These are phyloP conservation scores for Schrenkiella parvula DNA, from an alignment of 345 rosid species.

Conservation along the genomic window DNA sequence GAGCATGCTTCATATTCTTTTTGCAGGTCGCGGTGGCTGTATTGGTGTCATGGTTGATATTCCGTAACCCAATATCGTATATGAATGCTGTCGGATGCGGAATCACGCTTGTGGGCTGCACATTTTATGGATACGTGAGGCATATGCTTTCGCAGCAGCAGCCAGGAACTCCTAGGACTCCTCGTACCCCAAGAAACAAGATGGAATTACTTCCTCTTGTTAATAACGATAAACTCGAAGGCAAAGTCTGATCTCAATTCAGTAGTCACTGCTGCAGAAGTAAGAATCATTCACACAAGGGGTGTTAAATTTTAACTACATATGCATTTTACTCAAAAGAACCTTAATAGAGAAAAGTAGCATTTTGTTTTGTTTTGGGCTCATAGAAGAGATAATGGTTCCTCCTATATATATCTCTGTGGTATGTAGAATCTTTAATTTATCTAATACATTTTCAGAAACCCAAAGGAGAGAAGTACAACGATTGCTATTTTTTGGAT, in stretches of 20 bases:
- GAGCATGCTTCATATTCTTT: conserved; percentile 3
- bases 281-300: not conserved
- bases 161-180: conserved; percentile 85
- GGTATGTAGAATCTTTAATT: conserved; percentile 26
- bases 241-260: conserved; percentile 50
- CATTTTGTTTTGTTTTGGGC: conserved; percentile 18
- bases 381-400: conserved; percentile 30
- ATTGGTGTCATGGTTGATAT: conserved; percentile 86
- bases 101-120: conserved; percentile 87
- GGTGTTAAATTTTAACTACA: conserved; percentile 23
- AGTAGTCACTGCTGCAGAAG: conserved; percentile 4
- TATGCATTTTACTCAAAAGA: conserved; percentile 28
- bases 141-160: conserved; percentile 78
- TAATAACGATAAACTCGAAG: conserved; percentile 79
- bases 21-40: conserved; percentile 95
- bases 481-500: too few species aligned
- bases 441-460: conserved; percentile 13
- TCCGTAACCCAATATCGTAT: conserved; percentile 81
- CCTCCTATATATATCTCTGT: conserved; percentile 12
- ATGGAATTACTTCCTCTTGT: conserved; percentile 90
- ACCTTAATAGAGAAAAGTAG: conserved; percentile 24
- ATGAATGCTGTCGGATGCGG: conserved; percentile 94
- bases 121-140: conserved; percentile 90
- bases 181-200: conserved; percentile 70
- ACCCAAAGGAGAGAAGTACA: not conserved